Evolutionary conservation across 768 basidiomycete genomes (phyloP).

Genomic region (Boletus tylopilopsis): DNA sequence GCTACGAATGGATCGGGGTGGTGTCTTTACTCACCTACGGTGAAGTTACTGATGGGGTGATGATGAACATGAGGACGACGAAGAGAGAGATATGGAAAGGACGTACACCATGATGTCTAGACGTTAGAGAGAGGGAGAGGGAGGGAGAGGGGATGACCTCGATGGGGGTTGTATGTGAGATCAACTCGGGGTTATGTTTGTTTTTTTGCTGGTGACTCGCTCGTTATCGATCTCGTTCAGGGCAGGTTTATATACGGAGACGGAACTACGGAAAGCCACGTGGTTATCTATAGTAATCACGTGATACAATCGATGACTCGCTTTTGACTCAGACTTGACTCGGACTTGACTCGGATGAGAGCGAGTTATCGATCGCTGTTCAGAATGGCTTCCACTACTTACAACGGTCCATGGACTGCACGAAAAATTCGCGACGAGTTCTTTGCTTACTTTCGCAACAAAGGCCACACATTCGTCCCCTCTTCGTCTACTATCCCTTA

Average conservation of each 20-base stretch:
- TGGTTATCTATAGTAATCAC: conserved; percentile 16
- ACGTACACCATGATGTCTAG: conserved; percentile 83
- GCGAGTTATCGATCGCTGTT: conserved; percentile 23
- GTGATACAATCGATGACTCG: conserved; percentile 8
- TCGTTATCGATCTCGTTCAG: conserved; percentile 47
- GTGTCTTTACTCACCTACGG: conserved; percentile 60
- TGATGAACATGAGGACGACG: conserved; percentile 27
- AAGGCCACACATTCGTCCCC: conserved; percentile 83
- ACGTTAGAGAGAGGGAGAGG: conserved; percentile 33
- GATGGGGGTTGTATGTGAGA: conserved; percentile 4
- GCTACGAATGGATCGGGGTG: not conserved
- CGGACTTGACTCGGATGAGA: conserved; percentile 4
- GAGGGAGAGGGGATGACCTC: too few species aligned
- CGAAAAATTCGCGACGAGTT: conserved; percentile 80
- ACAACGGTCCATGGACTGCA: conserved; percentile 68
- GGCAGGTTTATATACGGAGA: conserved; percentile 33
- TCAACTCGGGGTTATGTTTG: conserved; percentile 16
- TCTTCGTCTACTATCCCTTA: conserved; percentile 93
- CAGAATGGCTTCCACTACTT: conserved; percentile 29
- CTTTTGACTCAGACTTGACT: conserved; percentile 5
- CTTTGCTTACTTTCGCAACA: conserved; percentile 81
- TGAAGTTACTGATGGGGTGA: conserved; percentile 70
- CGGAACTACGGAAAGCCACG: not conserved
- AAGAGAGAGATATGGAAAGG: conserved; percentile 3
- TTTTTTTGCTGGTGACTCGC: not conserved